Conservation (phyloP, 2,329 filamentous ascomycete species). For the Botrytis elliptica region DNA sequence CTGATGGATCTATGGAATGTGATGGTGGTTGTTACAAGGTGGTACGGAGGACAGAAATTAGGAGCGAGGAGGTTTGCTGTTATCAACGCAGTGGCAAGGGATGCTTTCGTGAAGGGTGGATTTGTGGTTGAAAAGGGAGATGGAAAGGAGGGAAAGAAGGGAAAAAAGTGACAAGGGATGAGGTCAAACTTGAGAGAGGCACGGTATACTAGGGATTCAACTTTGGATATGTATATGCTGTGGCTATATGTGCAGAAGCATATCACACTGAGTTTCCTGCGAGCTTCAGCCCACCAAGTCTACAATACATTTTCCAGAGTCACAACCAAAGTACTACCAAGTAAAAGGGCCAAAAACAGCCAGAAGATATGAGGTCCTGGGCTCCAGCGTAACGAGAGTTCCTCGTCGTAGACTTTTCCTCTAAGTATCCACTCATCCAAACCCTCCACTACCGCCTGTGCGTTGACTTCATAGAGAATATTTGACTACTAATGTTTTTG, state of each 20-base stretch:
- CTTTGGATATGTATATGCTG: not conserved
- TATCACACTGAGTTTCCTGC: not conserved
- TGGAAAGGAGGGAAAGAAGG: constrained; percentile 44
- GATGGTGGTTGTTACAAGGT: constrained; percentile 88
- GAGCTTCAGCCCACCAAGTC: not conserved
- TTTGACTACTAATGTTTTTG: not conserved
- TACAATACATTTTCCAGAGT: not conserved
- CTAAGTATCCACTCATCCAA: not conserved
- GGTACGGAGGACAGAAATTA: constrained; percentile 90
- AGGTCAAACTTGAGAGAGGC: not conserved
- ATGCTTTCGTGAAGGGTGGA: constrained; percentile 77
- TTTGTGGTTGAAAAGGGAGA: constrained; percentile 55
- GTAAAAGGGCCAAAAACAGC: not conserved
- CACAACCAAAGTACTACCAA: not conserved
- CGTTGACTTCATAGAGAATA: too few relatives aligned
- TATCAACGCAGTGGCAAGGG: constrained; percentile 83
- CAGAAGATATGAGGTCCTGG: not conserved
- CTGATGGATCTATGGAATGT: constrained; percentile 92
- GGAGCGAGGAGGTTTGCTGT: constrained; percentile 87
- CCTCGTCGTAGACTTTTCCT: not conserved
- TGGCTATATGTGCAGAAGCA: not conserved
- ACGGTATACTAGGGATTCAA: not conserved
- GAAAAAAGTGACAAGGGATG: constrained; percentile 26
- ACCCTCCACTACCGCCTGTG: not conserved
- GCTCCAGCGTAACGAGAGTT: not conserved